phyloP scores from a whole-genome alignment of 768 basidiomycete species.

The Tremella mesenterica region DNA sequence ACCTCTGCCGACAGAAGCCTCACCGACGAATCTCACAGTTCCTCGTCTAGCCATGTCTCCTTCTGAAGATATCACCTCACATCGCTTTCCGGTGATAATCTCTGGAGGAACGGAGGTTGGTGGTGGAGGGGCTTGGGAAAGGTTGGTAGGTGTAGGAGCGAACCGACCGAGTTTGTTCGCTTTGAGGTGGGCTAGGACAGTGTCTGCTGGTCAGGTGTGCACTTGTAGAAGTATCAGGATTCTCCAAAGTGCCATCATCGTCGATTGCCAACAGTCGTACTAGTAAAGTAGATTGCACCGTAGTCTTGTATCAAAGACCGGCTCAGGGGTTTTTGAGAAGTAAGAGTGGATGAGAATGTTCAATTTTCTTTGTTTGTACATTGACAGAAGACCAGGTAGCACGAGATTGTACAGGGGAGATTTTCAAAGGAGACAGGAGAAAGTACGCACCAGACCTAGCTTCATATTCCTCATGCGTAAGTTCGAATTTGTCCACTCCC shows the following conservation, averaged over 20 bases:
- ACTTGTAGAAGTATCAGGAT: no score
- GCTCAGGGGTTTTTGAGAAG: no score
- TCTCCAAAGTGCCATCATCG: no score
- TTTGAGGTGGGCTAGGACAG: conserved; percentile 81
- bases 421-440: no score
- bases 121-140: conserved; percentile 39
- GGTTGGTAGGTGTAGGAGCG: conserved; percentile 45
- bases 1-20: conserved; percentile 62
- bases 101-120: conserved; percentile 41
- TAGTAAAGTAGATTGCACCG: no score
- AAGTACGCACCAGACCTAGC: conserved; percentile 63
- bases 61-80: conserved; percentile 70
- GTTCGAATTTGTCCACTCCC: conserved; percentile 85
- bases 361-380: background rate
- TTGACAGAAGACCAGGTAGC: background rate
- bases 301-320: no score
- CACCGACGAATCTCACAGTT: conserved; percentile 73
- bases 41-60: conserved; percentile 66
- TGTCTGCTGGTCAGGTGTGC: conserved; percentile 65
- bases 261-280: no score
- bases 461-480: conserved; percentile 72
- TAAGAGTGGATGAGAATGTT: conserved; percentile 1
- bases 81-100: conserved; percentile 64
- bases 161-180: conserved; percentile 81
- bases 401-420: background rate